Percentiles rank a stretch among this genome's conserved stretches.
phyloP scores from a whole-genome alignment of 805 yeast genomes.

The Ogataea populi-albae region DNA sequence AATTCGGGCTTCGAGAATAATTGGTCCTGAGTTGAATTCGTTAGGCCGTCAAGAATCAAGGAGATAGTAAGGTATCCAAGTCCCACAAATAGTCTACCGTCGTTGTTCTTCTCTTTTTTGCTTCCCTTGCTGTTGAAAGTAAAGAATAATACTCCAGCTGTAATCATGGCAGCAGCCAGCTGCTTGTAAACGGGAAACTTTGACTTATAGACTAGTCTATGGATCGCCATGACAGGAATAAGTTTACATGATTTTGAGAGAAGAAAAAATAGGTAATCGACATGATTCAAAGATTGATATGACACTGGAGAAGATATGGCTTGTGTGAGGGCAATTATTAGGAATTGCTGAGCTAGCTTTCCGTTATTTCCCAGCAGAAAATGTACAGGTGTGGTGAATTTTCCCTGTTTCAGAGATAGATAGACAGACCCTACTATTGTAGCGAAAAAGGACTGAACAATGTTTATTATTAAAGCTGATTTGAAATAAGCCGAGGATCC shows the following conservation, averaged over 20 bases:
- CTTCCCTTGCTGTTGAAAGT: slow-evolving; percentile 39
- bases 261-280: slow-evolving; percentile 80
- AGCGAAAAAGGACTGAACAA: slow-evolving; percentile 73
- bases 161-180: slow-evolving; percentile 72
- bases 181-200: slow-evolving; percentile 75
- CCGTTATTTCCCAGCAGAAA: slow-evolving; percentile 35
- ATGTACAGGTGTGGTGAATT: slow-evolving; percentile 31
- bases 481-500: slow-evolving; percentile 42
- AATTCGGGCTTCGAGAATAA: slow-evolving; percentile 51
- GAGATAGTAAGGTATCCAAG: slow-evolving; percentile 55
- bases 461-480: slow-evolving; percentile 76
- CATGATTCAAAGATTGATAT: slow-evolving; percentile 71
- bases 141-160: slow-evolving; percentile 78
- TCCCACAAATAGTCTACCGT: slow-evolving; percentile 52
- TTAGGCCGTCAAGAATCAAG: slow-evolving; percentile 82
- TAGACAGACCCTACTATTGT: slow-evolving; percentile 64
- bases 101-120: slow-evolving; percentile 32
- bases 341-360: slow-evolving; percentile 35
- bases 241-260: slow-evolving; percentile 92
- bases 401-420: slow-evolving; percentile 36
- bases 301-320: slow-evolving; percentile 83
- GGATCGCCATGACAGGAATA: slow-evolving; percentile 91
- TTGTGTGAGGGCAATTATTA: slow-evolving; percentile 66
- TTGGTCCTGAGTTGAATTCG: slow-evolving; percentile 91
- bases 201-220: slow-evolving; percentile 64